phyloP scores from a whole-genome alignment of 257 asterid genomes.

The Fraxinus cuspidata region DNA sequence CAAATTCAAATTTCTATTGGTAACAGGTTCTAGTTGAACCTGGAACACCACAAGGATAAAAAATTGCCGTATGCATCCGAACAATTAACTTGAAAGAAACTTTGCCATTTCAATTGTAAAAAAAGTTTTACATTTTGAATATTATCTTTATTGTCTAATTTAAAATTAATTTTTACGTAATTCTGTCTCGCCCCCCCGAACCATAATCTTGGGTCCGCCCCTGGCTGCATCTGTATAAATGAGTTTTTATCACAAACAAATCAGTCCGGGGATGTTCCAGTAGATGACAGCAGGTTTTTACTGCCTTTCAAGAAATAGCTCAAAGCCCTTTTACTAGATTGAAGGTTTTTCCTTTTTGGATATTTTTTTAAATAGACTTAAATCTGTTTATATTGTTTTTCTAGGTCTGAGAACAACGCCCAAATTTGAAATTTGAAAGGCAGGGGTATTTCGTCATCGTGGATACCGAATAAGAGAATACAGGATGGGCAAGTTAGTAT shows the following conservation, averaged over 20 bases:
- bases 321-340: background rate
- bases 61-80: too few relatives aligned
- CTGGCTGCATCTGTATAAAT: constrained; percentile 81
- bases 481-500: constrained; percentile 87
- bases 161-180: too few relatives aligned
- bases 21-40: constrained; percentile 90
- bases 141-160: too few relatives aligned
- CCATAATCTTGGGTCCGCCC: too few relatives aligned
- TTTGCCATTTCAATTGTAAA: too few relatives aligned
- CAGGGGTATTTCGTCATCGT: constrained; percentile 86
- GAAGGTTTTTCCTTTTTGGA: background rate
- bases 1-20: constrained; percentile 15
- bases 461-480: constrained; percentile 97
- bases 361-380: background rate
- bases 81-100: too few relatives aligned
- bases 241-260: constrained; percentile 97
- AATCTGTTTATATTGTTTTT: constrained; percentile 17
- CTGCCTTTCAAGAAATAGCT: constrained; percentile 3
- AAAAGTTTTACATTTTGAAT: too few relatives aligned
- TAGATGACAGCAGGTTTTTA: constrained; percentile 93
- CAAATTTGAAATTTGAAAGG: constrained; percentile 89
- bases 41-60: constrained; percentile 98
- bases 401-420: constrained; percentile 95
- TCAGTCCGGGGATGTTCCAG: constrained; percentile 98
- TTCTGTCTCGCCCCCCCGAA: too few relatives aligned